Evolutionary conservation across 1,284 basidiomycete genomes (phyloP).

Genomic region (Pseudozyma tsukubaensis): DNA sequence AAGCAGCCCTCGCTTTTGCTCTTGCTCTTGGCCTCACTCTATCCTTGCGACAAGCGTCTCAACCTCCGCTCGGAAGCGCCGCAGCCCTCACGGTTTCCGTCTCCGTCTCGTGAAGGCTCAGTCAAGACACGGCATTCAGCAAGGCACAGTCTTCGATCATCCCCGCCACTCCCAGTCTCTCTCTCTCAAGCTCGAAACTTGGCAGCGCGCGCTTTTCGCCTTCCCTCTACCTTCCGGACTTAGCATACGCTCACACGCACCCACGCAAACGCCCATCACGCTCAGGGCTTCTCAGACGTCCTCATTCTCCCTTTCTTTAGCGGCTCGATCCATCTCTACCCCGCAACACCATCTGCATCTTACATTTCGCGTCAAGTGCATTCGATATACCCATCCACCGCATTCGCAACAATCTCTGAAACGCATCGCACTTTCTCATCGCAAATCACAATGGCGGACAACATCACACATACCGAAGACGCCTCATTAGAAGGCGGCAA

Average conservation of each 20-base stretch:
- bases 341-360: conserved; percentile 2
- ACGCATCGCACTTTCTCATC: not conserved
- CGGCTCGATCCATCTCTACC: not conserved
- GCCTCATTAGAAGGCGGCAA: conserved; percentile 37
- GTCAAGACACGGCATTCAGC: no score
- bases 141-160: no score
- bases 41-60: no score
- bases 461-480: conserved; percentile 39
- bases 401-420: not conserved
- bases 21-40: not conserved
- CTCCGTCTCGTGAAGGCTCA: no score
- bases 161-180: no score
- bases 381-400: not conserved
- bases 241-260: no score
- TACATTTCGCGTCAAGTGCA: not conserved
- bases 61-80: not conserved
- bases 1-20: not conserved
- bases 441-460: conserved; percentile 16
- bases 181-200: no score
- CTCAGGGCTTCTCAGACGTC: no score
- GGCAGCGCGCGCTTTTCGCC: no score
- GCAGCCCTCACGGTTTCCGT: no score
- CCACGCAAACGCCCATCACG: no score
- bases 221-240: no score
- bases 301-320: not conserved